Evolutionary conservation across 495 filamentous ascomycete genomes (phyloP), one percentile per base, ranked within the genome.

Genomic region (Annulohypoxylon moriforme): DNA sequence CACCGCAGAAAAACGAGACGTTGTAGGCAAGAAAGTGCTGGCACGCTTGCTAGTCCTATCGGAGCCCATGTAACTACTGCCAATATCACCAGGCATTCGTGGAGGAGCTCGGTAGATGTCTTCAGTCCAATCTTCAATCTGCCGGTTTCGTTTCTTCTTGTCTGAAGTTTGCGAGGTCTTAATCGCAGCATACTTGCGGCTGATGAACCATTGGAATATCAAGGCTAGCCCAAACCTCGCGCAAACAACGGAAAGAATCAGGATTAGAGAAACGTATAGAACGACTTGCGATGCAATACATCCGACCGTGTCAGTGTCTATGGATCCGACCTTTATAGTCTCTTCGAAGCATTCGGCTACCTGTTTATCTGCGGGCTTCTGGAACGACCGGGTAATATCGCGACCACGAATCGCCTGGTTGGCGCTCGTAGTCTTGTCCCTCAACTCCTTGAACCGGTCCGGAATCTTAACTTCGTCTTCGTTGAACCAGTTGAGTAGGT

Each of bases 211-310:
- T 72, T 96, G 93, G 82, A 98, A 99, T 38, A 94, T 75, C 13
- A 98, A 69, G 13, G 96, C 96, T n/a, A 99, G 87, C 13, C 90
- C 77, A 74, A 99, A 99, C 70, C 97, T 96, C 68, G 92, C 87
- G 16, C 86, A 76, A 8, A 98, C 96, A 61, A 98, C 93, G 22
- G 93, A 89, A 25, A 99, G 83, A 79, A 99, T 99, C 81, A 99
- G 92, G 56, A 92, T 90, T 67, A 99, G 83, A 4, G 95, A 96
- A 36, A 97, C 89, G 72, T 98, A 99, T 31, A 99, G 91, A 8
- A 99, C 96, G 14, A 99, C 95, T 78, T 97, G 91, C 56, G 94
- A 96, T 1, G 96, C 96, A 72, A 99, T 98, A 80, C 96, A 99
- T 11, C 96, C 96, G 8, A 99, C 93, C 3, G 94, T 97, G 71